Percentiles rank a stretch among this genome's conserved stretches.
phyloP scores from a whole-genome alignment of 129 eudicot genomes.

The Ambrosia trifida region DNA sequence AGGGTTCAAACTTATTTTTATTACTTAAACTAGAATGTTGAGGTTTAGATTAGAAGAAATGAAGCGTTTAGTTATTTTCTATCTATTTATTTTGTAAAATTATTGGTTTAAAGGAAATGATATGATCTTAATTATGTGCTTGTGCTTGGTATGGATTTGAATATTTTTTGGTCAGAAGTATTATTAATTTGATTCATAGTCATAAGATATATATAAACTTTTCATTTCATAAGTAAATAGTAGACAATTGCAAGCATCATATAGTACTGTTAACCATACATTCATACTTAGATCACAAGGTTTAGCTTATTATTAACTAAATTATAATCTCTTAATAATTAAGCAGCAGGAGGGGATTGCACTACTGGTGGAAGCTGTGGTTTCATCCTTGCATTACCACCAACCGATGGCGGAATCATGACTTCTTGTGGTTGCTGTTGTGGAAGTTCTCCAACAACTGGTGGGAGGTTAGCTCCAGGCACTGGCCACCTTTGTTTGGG shows the following conservation, averaged over 20 bases:
- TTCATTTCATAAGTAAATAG: not conserved
- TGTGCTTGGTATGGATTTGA: too few relatives aligned
- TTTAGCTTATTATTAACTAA: not conserved
- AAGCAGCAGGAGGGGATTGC: conserved; percentile 11
- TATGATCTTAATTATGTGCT: too few relatives aligned
- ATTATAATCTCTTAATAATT: too few relatives aligned
- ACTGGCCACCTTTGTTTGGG: conserved; percentile 9
- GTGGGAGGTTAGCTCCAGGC: too few relatives aligned
- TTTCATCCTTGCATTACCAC: not conserved
- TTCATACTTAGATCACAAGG: not conserved
- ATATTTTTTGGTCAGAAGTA: not conserved
- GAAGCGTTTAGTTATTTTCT: too few relatives aligned
- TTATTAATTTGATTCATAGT: not conserved
- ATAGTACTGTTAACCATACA: not conserved
- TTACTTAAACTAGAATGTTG: too few relatives aligned
- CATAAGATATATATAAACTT: not conserved
- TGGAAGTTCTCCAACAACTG: too few relatives aligned
- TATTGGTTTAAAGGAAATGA: too few relatives aligned
- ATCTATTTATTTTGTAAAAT: too few relatives aligned
- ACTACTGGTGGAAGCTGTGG: conserved; percentile 6
- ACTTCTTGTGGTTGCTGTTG: not conserved
- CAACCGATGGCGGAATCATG: conserved; percentile 1
- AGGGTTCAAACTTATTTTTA: too few relatives aligned
- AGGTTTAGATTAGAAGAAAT: too few relatives aligned
- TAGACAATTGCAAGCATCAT: conserved; percentile 5